phyloP scores from a whole-genome alignment of 179 eudicot species.

The Spinacia oleracea region DNA sequence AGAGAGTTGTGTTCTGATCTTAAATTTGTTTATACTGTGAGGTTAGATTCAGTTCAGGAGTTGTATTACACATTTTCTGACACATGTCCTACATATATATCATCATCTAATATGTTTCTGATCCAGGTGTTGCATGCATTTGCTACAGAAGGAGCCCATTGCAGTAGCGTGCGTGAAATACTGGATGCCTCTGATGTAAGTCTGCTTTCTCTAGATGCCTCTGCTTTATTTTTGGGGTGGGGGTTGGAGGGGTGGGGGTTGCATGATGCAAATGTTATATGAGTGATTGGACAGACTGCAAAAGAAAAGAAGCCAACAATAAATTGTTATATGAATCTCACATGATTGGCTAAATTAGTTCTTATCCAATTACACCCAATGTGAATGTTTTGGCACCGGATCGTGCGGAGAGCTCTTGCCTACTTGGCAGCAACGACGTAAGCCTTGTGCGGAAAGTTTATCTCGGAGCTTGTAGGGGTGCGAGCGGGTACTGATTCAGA shows the following conservation, averaged over 20 bases:
- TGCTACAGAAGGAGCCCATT: conserved; percentile 96
- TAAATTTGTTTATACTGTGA: not conserved
- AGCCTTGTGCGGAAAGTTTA: too few species aligned
- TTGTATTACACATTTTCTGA: not conserved
- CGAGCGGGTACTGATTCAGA: too few species aligned
- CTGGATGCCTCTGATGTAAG: conserved; percentile 86
- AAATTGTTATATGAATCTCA: too few species aligned
- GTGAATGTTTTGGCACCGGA: too few species aligned
- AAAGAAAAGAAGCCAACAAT: not conserved
- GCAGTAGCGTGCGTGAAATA: conserved; percentile 87
- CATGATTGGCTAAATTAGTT: too few species aligned
- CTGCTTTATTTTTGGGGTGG: not conserved
- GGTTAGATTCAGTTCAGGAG: not conserved
- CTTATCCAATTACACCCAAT: too few species aligned
- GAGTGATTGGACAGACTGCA: not conserved
- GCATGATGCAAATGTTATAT: not conserved
- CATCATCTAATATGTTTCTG: not conserved
- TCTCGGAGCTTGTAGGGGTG: too few species aligned
- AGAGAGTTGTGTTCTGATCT: too few species aligned
- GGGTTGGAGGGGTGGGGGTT: not conserved
- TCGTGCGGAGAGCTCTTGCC: too few species aligned
- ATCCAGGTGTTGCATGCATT: conserved; percentile 94
- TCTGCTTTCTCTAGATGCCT: conserved; percentile 1
- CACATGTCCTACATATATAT: not conserved
- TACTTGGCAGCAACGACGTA: too few species aligned